Conservation (phyloP, 805 yeast genomes). For the Ogataea haglerorum region DNA sequence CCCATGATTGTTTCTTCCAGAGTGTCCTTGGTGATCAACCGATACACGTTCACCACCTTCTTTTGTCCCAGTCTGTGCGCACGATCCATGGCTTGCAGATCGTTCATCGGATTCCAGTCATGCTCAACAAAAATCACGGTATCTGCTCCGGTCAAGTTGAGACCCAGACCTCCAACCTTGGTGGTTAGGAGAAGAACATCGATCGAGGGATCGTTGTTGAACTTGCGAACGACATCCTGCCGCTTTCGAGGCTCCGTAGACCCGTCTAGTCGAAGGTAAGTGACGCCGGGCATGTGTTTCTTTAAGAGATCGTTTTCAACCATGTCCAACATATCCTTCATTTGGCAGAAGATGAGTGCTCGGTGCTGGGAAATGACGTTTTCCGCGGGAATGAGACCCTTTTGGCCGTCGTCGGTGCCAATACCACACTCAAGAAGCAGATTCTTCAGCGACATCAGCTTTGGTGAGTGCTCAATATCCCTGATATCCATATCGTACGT, state of each 20-base stretch:
- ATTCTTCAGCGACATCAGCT: slow-evolving; percentile 75
- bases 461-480: slow-evolving; percentile 87
- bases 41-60: slow-evolving; percentile 93
- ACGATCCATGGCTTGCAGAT: slow-evolving; percentile 98
- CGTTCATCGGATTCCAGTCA: slow-evolving; percentile 99
- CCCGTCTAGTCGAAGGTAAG: slow-evolving; percentile 94
- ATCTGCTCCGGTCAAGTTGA: slow-evolving; percentile 96
- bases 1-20: slow-evolving; percentile 98
- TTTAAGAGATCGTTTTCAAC: slow-evolving; percentile 86
- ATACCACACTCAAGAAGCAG: slow-evolving; percentile 91
- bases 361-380: slow-evolving; percentile 88
- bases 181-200: slow-evolving; percentile 90
- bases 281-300: slow-evolving; percentile 83
- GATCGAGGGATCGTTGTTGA: slow-evolving; percentile 95
- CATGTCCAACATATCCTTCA: slow-evolving; percentile 96
- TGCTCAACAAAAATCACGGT: slow-evolving; percentile 99
- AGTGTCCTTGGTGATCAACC: slow-evolving; percentile 89
- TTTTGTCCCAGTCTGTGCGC: slow-evolving; percentile 98
- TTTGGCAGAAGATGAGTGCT: slow-evolving; percentile 91
- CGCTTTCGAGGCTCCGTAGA: slow-evolving; percentile 89
- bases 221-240: slow-evolving; percentile 85
- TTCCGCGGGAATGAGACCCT: slow-evolving; percentile 30
- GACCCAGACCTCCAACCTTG: slow-evolving; percentile 98
- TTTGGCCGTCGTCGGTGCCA: slow-evolving; percentile 41
- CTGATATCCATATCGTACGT: slow-evolving; percentile 57